Evolutionary conservation across 1,284 basidiomycete genomes (phyloP), one percentile per base, ranked within the genome.

Genomic region (Moesziomyces parantarcticus): DNA sequence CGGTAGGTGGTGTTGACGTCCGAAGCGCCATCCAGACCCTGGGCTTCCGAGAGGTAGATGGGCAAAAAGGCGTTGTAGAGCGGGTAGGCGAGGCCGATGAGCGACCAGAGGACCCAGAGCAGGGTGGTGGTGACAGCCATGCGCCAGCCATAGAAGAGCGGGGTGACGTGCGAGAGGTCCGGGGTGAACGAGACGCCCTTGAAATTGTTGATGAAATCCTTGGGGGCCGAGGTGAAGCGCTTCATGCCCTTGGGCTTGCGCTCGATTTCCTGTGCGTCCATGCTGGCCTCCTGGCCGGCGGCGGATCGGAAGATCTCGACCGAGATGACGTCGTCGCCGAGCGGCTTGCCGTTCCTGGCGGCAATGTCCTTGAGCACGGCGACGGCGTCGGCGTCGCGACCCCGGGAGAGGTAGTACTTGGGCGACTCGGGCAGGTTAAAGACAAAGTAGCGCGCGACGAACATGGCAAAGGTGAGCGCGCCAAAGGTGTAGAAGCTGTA

Each of bases 61-160:
- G 81, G 72, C 50, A 83, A 51, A 71, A 83, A 83, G 3, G 82
- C 77, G 55, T 83, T 83, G 75, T 78, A 83, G 22, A 83, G 76
- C 22, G 82, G 82, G 61, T 83, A 83, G n/a, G 78, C 80, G 29
- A 82, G 62, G 53, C 82, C 82, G 45, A 83, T 83, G n/a, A 83
- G 59, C 21, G 68, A 67, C 82, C 82, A 83, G 9, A 83, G 66
- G 3, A 75, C 16, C 57, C 76, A 79, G 21, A 83, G 67, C 41
- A 79, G 64, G 23, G 56, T 46, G 2, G 78, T 78, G 52, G 79
- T 83, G 42, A 70, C 75, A 6, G 80, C 81, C 59, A 83, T 66
- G 36, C 69, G 67, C 53, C 51, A 60, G 29, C 68, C 77, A 29
- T 63, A 59, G 50, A 81, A 83, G 16, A 83, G 69, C 18, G 81